Evolutionary conservation across 108 stramenopile species (phyloP).

Genomic region (Skeletonema menzelii): DNA sequence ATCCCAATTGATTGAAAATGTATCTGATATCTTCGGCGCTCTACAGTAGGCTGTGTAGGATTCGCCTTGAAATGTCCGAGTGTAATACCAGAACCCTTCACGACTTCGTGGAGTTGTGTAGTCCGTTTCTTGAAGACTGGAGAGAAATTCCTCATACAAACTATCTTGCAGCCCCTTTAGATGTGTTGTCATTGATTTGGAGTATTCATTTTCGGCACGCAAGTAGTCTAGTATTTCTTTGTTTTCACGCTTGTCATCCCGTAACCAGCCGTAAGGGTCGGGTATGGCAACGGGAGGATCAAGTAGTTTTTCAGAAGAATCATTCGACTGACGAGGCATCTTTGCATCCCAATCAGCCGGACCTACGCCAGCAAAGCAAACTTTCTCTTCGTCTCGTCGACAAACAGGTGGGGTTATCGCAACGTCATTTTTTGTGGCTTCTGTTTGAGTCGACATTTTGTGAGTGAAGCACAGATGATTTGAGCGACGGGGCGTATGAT

Average conservation of each 20-base stretch:
- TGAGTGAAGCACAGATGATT: background rate
- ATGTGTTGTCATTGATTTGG: constrained; percentile 63
- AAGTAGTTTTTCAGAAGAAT: constrained; percentile 48
- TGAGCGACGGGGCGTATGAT: background rate
- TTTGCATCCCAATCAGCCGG: constrained; percentile 25
- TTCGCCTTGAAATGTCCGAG: constrained; percentile 88
- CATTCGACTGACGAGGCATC: constrained; percentile 40
- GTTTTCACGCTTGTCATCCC: constrained; percentile 83
- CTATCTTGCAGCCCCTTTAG: constrained; percentile 56
- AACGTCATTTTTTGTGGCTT: background rate
- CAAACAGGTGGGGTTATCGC: constrained; percentile 38
- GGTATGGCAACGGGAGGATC: constrained; percentile 71
- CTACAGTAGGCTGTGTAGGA: constrained; percentile 87
- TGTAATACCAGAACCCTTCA: constrained; percentile 73
- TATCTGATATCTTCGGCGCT: constrained; percentile 46
- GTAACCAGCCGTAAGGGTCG: constrained; percentile 93
- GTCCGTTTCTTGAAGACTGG: constrained; percentile 81
- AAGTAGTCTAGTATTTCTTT: constrained; percentile 77
- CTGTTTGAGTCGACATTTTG: background rate
- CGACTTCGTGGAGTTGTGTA: constrained; percentile 60
- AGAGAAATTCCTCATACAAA: constrained; percentile 68
- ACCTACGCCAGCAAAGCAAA: constrained; percentile 57
- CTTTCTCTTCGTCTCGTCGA: constrained; percentile 76
- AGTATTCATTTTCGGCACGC: constrained; percentile 85
- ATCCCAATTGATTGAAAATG: constrained; percentile 24